These are phyloP conservation scores for Dothideomycetes sp. DNA, from an alignment of 2,329 filamentous ascomycete genomes.

Conservation along the genomic window DNA sequence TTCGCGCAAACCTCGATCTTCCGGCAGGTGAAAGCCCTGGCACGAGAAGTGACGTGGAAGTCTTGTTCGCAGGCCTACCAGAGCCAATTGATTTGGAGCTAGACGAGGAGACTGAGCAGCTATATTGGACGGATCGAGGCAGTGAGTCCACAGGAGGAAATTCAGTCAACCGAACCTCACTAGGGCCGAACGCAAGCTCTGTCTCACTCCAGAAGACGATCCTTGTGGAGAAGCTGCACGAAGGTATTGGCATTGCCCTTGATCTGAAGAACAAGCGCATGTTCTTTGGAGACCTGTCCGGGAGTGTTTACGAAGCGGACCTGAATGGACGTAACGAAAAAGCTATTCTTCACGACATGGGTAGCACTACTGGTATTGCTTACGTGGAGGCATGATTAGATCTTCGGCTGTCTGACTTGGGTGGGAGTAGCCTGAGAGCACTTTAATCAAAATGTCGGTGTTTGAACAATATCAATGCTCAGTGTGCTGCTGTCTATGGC, in stretches of 20 bases:
- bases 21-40: conserved; percentile 22
- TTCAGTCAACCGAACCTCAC: conserved; percentile 31
- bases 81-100: conserved; percentile 49
- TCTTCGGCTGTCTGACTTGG: no score
- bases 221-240: conserved; percentile 27
- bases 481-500: no score
- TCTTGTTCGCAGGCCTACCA: conserved; percentile 34
- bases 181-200: not conserved
- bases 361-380: not conserved
- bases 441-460: no score
- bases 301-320: conserved; percentile 21
- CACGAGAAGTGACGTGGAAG: conserved; percentile 30
- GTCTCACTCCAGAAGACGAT: conserved; percentile 11
- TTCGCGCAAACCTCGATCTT: conserved; percentile 34
- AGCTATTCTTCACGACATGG: not conserved
- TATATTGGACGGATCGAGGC: conserved; percentile 54
- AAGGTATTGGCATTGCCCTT: conserved; percentile 35
- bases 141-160: conserved; percentile 41
- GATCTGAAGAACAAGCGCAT: conserved; percentile 24
- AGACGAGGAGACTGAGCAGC: conserved; percentile 30
- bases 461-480: no score
- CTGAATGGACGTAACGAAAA: not conserved
- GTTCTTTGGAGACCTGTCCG: conserved; percentile 30
- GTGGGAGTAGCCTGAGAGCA: no score
- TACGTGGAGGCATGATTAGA: no score